Evolutionary conservation across 176 grass and related monocot genomes (phyloP).

Genomic region (Oryza longistaminata): DNA sequence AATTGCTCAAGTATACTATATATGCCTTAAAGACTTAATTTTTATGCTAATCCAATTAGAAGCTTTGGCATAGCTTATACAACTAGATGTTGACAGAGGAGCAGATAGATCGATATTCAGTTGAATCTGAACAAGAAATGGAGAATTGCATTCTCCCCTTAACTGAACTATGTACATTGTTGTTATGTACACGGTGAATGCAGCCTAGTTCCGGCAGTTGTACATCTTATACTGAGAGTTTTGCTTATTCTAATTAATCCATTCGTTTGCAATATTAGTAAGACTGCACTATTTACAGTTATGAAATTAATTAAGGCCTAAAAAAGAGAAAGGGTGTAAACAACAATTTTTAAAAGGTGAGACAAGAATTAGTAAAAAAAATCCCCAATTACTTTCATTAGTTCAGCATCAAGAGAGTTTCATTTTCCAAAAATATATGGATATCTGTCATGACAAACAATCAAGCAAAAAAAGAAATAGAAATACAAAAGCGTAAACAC

Average conservation of each 20-base stretch:
- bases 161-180: constrained; percentile 22
- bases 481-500: background rate
- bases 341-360: background rate
- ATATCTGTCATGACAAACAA: constrained; percentile 14
- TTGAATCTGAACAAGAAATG: background rate
- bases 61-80: background rate
- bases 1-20: background rate
- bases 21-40: background rate
- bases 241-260: background rate
- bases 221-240: background rate
- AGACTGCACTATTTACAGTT: background rate
- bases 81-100: background rate
- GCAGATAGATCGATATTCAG: background rate
- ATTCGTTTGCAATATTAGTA: background rate
- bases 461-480: background rate
- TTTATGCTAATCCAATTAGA: background rate
- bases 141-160: background rate
- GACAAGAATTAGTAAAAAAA: no score
- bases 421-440: constrained; percentile 19
- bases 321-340: background rate
- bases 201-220: background rate
- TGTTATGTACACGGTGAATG: constrained; percentile 15
- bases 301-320: background rate
- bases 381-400: background rate
- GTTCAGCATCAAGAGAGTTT: background rate